Base-by-base conservation (phyloP, 1,139 yeast genomes). In the Starmera stellimalicola region DNA sequence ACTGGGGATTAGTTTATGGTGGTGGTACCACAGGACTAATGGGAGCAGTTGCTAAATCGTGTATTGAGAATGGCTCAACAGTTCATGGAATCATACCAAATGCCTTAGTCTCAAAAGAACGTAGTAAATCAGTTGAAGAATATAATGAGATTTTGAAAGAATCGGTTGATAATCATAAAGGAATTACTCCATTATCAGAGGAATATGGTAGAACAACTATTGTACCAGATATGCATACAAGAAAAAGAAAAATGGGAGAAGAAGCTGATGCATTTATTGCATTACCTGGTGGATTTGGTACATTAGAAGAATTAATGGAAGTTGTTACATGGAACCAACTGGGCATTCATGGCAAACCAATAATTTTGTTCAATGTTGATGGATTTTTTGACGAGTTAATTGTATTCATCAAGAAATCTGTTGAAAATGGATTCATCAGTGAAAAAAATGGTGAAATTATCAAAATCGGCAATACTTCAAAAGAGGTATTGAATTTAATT, bases 241-340 rank as follows among this genome's bases (percentile, higher is more conserved):
- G 95, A 52, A 85, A 85, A 63, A 68, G 78, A 52, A 53, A 81
- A 65, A 85, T 85, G 95, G 94, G 88, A 14, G 70, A 73, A 51
- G 87, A 80, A 55, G 77, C 93, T n/a, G 76, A 77, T 45, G 94
- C 93, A 0, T 85, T 85, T 55, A 73, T 85, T 33, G 94, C 95
- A 1, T 65, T 85, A 60, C 95, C 95, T 14, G 95, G 95, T 40
- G 95, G 95, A 10, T 84, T 77, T 54, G 95, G 95, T 35, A 84
- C 95, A 5, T 62, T 84, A 50, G 95, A 85, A 58, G 95, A 85
- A 59, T 66, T 85, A 43, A 77, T 85, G 77, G 95, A 85, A 61
- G 80, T 84, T 36, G 80, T 82, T 35, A 85, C 95, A 5, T 85
- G 95, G 91, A 77, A 77, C 40, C 95, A 85, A 62, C 67, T 85